Conservation (phyloP, 441 rosid species). For the Eugenia klotzschiana region DNA sequence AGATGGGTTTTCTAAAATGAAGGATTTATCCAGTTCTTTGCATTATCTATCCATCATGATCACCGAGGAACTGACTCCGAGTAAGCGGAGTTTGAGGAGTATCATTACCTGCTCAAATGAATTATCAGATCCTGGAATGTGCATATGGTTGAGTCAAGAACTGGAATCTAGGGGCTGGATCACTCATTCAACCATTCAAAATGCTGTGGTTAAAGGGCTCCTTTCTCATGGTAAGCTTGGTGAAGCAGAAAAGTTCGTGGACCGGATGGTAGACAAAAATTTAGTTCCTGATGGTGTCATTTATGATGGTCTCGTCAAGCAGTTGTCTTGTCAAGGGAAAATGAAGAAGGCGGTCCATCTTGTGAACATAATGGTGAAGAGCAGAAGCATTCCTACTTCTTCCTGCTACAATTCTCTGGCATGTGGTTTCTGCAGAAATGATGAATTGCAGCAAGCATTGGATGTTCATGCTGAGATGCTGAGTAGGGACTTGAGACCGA, state of each 20-base stretch:
- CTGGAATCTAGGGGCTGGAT: conserved; percentile 42
- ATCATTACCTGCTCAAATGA: conserved; percentile 23
- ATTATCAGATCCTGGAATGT: conserved; percentile 28
- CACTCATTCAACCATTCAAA: conserved; percentile 33
- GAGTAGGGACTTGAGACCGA: conserved; percentile 38
- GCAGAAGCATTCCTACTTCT: conserved; percentile 28
- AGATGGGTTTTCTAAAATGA: conserved; percentile 33
- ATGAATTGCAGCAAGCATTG: conserved; percentile 38
- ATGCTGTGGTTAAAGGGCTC: conserved; percentile 31
- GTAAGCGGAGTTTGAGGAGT: conserved; percentile 40
- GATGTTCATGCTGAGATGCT: conserved; percentile 60
- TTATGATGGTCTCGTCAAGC: conserved; percentile 48
- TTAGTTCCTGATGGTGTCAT: conserved; percentile 18
- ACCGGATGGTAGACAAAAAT: conserved; percentile 22
- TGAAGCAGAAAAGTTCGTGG: conserved; percentile 47
- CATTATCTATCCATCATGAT: conserved; percentile 45
- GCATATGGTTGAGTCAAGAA: conserved; percentile 34
- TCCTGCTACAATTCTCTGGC: conserved; percentile 49
- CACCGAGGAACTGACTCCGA: conserved; percentile 38
- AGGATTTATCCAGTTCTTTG: conserved; percentile 24
- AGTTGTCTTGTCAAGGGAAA: conserved; percentile 27
- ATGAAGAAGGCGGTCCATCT: conserved; percentile 42
- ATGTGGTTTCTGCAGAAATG: conserved; percentile 22
- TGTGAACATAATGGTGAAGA: conserved; percentile 49
- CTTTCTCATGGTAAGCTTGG: conserved; percentile 24